Evolutionary conservation across 768 basidiomycete species (phyloP).

Genomic region (Hericium erinaceus): DNA sequence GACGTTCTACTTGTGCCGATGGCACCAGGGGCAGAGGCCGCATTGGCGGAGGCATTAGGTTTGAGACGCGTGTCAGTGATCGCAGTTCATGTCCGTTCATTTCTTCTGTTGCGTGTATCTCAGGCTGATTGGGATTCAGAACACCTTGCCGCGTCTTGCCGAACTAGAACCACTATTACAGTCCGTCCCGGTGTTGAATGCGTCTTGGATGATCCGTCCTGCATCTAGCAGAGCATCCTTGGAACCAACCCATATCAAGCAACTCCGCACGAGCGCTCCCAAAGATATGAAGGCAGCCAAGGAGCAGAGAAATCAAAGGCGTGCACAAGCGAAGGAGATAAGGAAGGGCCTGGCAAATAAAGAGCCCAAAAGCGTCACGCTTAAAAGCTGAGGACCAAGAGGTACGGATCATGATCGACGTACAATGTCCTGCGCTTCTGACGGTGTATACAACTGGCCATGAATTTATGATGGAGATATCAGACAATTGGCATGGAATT

Average conservation of each 20-base stretch:
- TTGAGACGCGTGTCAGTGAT: constrained; percentile 58
- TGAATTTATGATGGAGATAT: too few species aligned
- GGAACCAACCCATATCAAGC: constrained; percentile 74
- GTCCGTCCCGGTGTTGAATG: constrained; percentile 45
- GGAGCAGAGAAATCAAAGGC: constrained; percentile 41
- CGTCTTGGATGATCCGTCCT: constrained; percentile 49
- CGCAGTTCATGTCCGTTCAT: constrained; percentile 51
- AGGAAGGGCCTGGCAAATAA: constrained; percentile 3
- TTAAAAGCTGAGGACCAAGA: background rate
- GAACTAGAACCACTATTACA: constrained; percentile 29
- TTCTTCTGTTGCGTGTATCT: background rate
- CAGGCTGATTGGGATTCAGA: constrained; percentile 19
- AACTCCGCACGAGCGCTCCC: constrained; percentile 68
- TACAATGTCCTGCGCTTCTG: too few species aligned
- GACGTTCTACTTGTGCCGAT: constrained; percentile 52
- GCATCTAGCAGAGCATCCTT: constrained; percentile 22
- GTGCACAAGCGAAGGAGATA: constrained; percentile 35
- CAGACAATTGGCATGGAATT: too few species aligned
- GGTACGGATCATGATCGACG: too few species aligned
- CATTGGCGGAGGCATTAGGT: constrained; percentile 53
- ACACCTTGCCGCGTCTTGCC: constrained; percentile 29
- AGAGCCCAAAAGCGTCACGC: background rate
- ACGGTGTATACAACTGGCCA: too few species aligned
- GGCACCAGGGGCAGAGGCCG: constrained; percentile 55
- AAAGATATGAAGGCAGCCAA: constrained; percentile 71